These are phyloP conservation scores for Pythium utonaiense DNA, from an alignment of 352 stramenopile species.

Conservation along the genomic window DNA sequence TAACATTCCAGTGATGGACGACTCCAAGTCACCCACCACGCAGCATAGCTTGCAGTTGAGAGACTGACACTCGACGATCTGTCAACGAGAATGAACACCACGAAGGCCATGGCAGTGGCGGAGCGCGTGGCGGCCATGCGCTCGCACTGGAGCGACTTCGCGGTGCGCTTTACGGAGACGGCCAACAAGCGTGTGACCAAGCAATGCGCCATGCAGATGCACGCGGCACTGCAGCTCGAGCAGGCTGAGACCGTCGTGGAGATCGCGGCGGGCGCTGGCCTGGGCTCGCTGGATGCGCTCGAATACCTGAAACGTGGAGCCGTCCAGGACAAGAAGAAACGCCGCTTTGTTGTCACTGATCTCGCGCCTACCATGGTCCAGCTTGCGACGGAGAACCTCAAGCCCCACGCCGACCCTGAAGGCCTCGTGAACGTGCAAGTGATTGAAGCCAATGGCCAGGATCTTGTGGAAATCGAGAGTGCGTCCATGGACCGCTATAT, in stretches of 20 bases:
- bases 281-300: slow-evolving; percentile 41
- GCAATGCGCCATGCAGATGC: slow-evolving; percentile 41
- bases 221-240: slow-evolving; percentile 51
- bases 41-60: no score
- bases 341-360: slow-evolving; percentile 34
- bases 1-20: no score
- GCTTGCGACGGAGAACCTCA: slow-evolving; percentile 33
- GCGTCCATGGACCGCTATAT: slow-evolving; percentile 46
- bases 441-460: slow-evolving; percentile 38
- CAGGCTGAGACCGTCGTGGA: slow-evolving; percentile 38
- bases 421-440: slow-evolving; percentile 26
- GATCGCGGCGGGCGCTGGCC: slow-evolving; percentile 40
- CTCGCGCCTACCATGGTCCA: slow-evolving; percentile 43
- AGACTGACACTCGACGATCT: no score
- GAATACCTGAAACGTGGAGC: slow-evolving; percentile 19
- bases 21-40: no score
- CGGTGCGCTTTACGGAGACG: slow-evolving; percentile 37
- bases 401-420: slow-evolving; percentile 1
- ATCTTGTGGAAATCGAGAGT: slow-evolving; percentile 29
- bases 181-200: slow-evolving; percentile 45
- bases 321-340: slow-evolving; percentile 17
- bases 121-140: slow-evolving; percentile 8
- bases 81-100: not conserved
- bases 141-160: slow-evolving; percentile 9
- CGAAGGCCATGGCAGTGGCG: not conserved